Evolutionary conservation across 306 rosid species (phyloP).

Genomic region (Vigna angularis): DNA sequence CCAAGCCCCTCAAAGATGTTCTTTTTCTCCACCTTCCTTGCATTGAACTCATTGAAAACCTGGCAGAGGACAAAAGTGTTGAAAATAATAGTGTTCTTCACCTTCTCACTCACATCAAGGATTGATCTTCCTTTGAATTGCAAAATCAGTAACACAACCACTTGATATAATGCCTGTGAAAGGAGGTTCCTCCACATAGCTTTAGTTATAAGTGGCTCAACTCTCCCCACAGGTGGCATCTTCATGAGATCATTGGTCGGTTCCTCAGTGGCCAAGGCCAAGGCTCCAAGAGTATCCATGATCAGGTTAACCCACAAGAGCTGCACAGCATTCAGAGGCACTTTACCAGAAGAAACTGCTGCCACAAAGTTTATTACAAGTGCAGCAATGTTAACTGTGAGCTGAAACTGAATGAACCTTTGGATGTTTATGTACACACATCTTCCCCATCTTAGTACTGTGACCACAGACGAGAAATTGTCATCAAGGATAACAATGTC

Average conservation of each 20-base stretch:
- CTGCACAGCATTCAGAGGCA: slow-evolving; percentile 16
- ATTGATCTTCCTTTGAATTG: slow-evolving; percentile 27
- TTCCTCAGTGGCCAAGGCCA: slow-evolving; percentile 26
- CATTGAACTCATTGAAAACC: slow-evolving; percentile 20
- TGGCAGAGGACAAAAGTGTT: slow-evolving; percentile 16
- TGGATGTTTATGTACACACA: slow-evolving; percentile 16
- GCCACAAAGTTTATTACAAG: slow-evolving; percentile 27
- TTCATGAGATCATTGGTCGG: slow-evolving; percentile 20
- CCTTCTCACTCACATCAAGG: slow-evolving; percentile 13
- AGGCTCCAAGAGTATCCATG: slow-evolving; percentile 23
- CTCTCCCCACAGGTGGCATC: slow-evolving; percentile 16
- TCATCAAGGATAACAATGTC: slow-evolving; percentile 29
- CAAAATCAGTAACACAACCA: background rate
- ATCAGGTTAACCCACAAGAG: slow-evolving; percentile 30
- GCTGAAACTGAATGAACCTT: slow-evolving; percentile 33
- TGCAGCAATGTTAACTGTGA: slow-evolving; percentile 16
- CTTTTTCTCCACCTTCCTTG: slow-evolving; percentile 13
- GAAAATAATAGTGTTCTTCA: slow-evolving; percentile 18
- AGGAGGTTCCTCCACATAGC: slow-evolving; percentile 27
- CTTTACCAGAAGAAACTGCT: slow-evolving; percentile 23
- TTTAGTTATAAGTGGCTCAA: slow-evolving; percentile 6
- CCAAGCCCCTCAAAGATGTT: slow-evolving; percentile 14
- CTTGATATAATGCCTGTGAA: slow-evolving; percentile 21
- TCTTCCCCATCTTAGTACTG: slow-evolving; percentile 4
- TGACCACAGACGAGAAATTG: slow-evolving; percentile 18